These are phyloP conservation scores for Fagus crenata DNA, from an alignment of 306 rosid species.

Conservation along the genomic window DNA sequence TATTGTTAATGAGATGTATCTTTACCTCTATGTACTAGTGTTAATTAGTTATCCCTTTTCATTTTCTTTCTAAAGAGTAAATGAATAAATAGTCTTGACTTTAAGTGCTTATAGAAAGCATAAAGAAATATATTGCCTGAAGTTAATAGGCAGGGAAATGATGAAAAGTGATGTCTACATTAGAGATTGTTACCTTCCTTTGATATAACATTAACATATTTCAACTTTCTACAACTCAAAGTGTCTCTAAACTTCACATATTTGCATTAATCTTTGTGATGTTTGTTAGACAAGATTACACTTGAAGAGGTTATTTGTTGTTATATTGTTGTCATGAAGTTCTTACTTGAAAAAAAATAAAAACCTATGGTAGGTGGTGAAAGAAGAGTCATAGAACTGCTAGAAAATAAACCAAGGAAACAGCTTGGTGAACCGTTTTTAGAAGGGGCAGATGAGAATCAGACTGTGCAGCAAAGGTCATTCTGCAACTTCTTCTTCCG, in stretches of 20 bases:
- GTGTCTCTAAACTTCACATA: neutral
- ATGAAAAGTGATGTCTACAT: neutral
- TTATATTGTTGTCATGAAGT: constrained; percentile 7
- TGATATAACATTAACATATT: neutral
- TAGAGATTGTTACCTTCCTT: neutral
- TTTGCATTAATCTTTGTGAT: neutral
- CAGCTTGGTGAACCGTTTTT: constrained; percentile 48
- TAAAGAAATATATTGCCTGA: neutral
- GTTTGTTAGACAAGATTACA: constrained; percentile 2
- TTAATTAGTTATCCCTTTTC: neutral
- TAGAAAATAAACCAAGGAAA: constrained; percentile 61
- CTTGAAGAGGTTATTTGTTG: constrained; percentile 18
- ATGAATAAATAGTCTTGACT: neutral
- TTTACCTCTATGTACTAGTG: neutral
- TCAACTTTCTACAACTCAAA: constrained; percentile 5
- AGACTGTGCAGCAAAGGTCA: constrained; percentile 33
- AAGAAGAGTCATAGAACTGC: constrained; percentile 61
- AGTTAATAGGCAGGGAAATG: neutral
- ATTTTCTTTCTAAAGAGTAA: neutral
- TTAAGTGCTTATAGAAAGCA: neutral
- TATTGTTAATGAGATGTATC: neutral
- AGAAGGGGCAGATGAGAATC: constrained; percentile 43
- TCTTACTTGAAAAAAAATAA: constrained; percentile 19
- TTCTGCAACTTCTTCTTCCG: constrained; percentile 55
- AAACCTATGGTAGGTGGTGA: constrained; percentile 62